These are phyloP conservation scores for Physaria fendleri DNA, from an alignment of 345 rosid genomes.

Conservation along the genomic window DNA sequence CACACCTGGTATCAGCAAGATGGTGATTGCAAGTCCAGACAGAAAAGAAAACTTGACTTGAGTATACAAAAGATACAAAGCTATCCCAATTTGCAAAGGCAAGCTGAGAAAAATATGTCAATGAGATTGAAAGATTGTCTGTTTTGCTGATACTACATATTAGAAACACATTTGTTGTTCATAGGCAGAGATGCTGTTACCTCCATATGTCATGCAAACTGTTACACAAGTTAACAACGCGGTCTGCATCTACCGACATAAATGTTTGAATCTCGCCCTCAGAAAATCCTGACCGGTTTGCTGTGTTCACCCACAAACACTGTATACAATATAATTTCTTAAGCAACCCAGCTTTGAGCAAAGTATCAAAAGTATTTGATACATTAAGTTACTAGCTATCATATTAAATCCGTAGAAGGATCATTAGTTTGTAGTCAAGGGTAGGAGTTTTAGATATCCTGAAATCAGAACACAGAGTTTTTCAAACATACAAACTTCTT, in stretches of 20 bases:
- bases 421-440: neutral
- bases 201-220: slow-evolving; percentile 95
- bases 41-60: slow-evolving; percentile 90
- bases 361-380: neutral
- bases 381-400: neutral
- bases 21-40: slow-evolving; percentile 74
- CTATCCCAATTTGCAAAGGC: slow-evolving; percentile 89
- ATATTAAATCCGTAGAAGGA: neutral
- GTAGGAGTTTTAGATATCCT: neutral
- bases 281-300: slow-evolving; percentile 69
- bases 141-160: neutral
- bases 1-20: slow-evolving; percentile 76
- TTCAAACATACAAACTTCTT: neutral
- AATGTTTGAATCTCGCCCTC: slow-evolving; percentile 96
- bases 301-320: slow-evolving; percentile 68
- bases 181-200: slow-evolving; percentile 37
- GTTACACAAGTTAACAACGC: slow-evolving; percentile 75
- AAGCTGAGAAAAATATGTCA: slow-evolving; percentile 49
- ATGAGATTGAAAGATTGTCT: neutral
- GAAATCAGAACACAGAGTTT: neutral
- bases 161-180: neutral
- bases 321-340: slow-evolving; percentile 30
- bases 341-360: slow-evolving; percentile 2
- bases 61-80: slow-evolving; percentile 73
- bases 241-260: slow-evolving; percentile 96